A percentile compares a stretch with the other conserved stretches of the same genome.
phyloP scores from a whole-genome alignment of 2,329 filamentous ascomycete species.

The Fusarium pilosicola region DNA sequence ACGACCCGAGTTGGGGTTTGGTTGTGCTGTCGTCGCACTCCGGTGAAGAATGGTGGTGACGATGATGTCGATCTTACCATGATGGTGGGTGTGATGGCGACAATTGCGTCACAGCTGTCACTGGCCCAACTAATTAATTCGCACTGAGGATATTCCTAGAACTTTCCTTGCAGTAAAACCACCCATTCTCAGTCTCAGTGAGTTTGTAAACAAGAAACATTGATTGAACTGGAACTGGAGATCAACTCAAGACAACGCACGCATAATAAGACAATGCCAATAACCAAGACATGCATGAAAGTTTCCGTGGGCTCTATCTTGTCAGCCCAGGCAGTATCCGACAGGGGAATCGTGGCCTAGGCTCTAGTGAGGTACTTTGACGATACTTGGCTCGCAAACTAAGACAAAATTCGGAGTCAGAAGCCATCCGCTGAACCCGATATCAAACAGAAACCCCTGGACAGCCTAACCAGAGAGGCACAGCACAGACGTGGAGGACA shows the following conservation, averaged over 20 bases:
- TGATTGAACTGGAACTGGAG: not conserved
- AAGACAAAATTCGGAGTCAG: constrained; percentile 6
- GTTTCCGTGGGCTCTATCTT: constrained; percentile 16
- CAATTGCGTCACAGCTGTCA: constrained; percentile 33
- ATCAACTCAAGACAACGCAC: not conserved
- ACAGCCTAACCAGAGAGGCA: constrained; percentile 12
- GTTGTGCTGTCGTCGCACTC: not conserved
- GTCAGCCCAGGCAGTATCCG: not conserved
- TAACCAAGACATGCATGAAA: constrained; percentile 28
- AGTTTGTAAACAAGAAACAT: not conserved
- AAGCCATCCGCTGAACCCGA: constrained; percentile 26
- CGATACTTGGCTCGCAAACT: constrained; percentile 22
- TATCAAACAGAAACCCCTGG: constrained; percentile 21
- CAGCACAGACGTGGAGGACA: constrained; percentile 14
- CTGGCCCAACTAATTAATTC: not conserved
- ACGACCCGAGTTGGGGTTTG: not conserved
- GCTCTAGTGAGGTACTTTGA: constrained; percentile 19
- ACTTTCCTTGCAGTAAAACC: not conserved
- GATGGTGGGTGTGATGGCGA: constrained; percentile 20
- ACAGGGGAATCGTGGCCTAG: constrained; percentile 11
- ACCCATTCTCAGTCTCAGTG: not conserved
- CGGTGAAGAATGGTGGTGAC: constrained; percentile 28
- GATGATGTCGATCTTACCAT: constrained; percentile 32
- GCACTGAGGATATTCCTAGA: not conserved
- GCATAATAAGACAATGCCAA: constrained; percentile 9